Evolutionary conservation across 768 basidiomycete species (phyloP), one percentile per base, ranked within the genome.

Genomic region (Xerocomellus amylosporus): DNA sequence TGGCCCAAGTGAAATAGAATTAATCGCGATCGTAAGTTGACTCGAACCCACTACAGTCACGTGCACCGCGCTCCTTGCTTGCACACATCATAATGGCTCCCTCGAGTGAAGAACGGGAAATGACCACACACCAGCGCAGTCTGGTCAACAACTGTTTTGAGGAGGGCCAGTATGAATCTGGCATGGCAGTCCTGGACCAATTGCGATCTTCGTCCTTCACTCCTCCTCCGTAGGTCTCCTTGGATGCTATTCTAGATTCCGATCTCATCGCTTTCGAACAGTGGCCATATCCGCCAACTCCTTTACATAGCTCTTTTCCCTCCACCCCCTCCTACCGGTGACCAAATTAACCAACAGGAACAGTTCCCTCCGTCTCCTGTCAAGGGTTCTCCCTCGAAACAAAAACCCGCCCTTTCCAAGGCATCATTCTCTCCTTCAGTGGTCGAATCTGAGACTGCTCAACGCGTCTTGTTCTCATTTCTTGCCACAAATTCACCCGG

Each of bases 121-220:
- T 83, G 75, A 73, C 69, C 53, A 64, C 67, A 14, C 66, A 80
- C 61, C 79, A 81, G 60, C 75, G 78, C 34, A 77, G 75, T 33
- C 71, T 88, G 5, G 85, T 90, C 19, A 87, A 90, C 64, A 83
- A 78, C 49, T 85, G 85, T 54, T 81, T 90, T 19, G 89, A 91
- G 62, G 89, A 91, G 66, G 82, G 84, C 17, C 86, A 89, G 54
- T 88, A 87, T 58, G 84, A 88, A 60, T 75, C 81, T 6, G 89
- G 83, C 8, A 84, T 89, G 28, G 72, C 76, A 14, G 70, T 81
- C 26, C 77, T 91, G 2, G 81, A 82, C 54, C 83, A 85, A 54
- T 68, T 90, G 2, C 82, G 85, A 43, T 79, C 82, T 0, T 65
- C 78, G n/a, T 71, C 76, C 24, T 77, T 78, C 68, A 82, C 71